A percentile compares a stretch with the other conserved stretches of the same genome.
Conservation (phyloP, 352 stramenopile genomes). For the Elongisporangium anandrum region DNA sequence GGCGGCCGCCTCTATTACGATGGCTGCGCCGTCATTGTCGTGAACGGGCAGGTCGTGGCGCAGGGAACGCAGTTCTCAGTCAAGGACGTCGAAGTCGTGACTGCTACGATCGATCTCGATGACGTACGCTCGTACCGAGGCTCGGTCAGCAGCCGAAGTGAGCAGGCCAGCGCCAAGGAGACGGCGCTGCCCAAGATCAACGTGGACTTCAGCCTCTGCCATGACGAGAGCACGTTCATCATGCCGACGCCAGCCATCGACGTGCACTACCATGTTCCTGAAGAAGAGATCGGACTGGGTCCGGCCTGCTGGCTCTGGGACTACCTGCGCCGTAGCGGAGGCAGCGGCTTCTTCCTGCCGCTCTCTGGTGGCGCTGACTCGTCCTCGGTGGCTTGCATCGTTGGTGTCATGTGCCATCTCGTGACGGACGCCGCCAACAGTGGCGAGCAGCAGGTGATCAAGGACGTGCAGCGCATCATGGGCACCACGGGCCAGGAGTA, state of each 20-base stretch:
- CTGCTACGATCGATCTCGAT: conserved; percentile 97
- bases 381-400: conserved; percentile 94
- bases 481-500: conserved; percentile 52
- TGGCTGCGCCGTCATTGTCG: conserved; percentile 95
- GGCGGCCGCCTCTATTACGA: conserved; percentile 97
- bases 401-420: conserved; percentile 97
- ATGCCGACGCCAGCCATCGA: conserved; percentile 48
- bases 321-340: conserved; percentile 91
- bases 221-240: conserved; percentile 40
- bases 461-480: conserved; percentile 85
- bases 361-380: conserved; percentile 97
- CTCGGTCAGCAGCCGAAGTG: conserved; percentile 89
- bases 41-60: conserved; percentile 95
- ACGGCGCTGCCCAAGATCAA: conserved; percentile 65
- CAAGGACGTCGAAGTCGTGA: conserved; percentile 95
- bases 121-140: conserved; percentile 96
- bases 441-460: conserved; percentile 73
- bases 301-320: conserved; percentile 99
- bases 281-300: conserved; percentile 97
- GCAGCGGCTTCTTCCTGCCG: conserved; percentile 93
- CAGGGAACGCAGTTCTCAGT: conserved; percentile 97
- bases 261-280: conserved; percentile 80
- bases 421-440: conserved; percentile 84
- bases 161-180: conserved; percentile 89
- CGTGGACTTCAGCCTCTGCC: conserved; percentile 75